Percentiles rank a stretch among this genome's conserved stretches.
Evolutionary conservation across 257 asterid genomes (phyloP).

Genomic region (Salvia rosmarinus): DNA sequence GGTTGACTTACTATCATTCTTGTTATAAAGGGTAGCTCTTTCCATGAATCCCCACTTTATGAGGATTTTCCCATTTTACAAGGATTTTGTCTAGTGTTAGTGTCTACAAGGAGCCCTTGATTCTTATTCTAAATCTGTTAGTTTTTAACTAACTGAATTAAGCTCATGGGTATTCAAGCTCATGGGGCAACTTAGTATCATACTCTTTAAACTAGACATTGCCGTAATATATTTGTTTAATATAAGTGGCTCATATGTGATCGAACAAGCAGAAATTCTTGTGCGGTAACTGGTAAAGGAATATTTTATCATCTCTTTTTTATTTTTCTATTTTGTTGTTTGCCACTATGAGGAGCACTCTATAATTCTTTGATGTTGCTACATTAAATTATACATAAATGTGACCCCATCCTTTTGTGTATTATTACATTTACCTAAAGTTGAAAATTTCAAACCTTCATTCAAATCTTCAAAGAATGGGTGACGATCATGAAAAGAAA

Average conservation of each 20-base stretch:
- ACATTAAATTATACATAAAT: conserved; percentile 8
- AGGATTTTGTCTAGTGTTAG: no score
- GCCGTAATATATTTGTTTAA: background rate
- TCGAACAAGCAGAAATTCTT: background rate
- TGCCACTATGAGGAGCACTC: conserved; percentile 8
- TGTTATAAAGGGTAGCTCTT: no score
- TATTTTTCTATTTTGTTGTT: background rate
- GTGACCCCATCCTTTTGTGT: conserved; percentile 11
- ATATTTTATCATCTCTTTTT: background rate
- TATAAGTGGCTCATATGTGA: background rate
- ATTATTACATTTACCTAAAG: background rate
- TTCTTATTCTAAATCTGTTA: no score
- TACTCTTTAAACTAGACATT: background rate
- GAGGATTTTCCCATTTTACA: no score
- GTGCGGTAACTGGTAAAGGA: background rate
- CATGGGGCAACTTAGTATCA: background rate
- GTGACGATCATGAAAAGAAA: conserved; percentile 5
- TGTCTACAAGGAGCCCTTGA: no score
- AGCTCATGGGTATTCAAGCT: no score
- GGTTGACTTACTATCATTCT: background rate
- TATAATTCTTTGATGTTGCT: background rate
- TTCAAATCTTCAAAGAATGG: background rate
- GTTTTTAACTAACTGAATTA: no score
- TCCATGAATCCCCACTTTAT: no score
- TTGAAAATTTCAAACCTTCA: conserved; percentile 11